Percentiles rank a stretch among this genome's conserved stretches.
These are phyloP conservation scores for Talaromyces sp. DNA, from an alignment of 2,329 filamentous ascomycete species.

Conservation along the genomic window DNA sequence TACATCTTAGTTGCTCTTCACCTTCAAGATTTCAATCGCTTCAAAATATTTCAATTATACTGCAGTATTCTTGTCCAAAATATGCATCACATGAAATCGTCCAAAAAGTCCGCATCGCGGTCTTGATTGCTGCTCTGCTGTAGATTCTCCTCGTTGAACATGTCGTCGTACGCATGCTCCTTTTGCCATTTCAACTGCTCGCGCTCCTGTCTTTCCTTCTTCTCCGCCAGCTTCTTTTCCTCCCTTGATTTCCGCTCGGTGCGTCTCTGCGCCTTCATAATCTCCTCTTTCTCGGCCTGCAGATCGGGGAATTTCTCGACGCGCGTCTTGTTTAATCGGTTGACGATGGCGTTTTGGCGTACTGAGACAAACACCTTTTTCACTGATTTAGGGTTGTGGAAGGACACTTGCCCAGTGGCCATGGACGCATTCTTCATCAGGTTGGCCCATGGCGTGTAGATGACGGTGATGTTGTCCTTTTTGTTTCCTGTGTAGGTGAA, in stretches of 20 bases:
- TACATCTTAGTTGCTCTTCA: background rate
- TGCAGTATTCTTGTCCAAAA: too few relatives aligned
- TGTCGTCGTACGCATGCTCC: slow-evolving; percentile 94
- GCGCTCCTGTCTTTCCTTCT: slow-evolving; percentile 59
- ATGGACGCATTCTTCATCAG: slow-evolving; percentile 93
- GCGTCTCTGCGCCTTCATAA: slow-evolving; percentile 63
- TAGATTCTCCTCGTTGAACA: slow-evolving; percentile 79
- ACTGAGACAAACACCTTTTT: slow-evolving; percentile 72
- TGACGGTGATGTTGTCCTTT: slow-evolving; percentile 93
- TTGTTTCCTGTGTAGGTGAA: slow-evolving; percentile 70
- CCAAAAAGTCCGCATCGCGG: slow-evolving; percentile 64
- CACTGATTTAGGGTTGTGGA: slow-evolving; percentile 80
- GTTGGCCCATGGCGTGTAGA: slow-evolving; percentile 98
- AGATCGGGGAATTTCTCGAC: slow-evolving; percentile 84
- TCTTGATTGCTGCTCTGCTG: slow-evolving; percentile 78
- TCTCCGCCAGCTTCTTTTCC: slow-evolving; percentile 34
- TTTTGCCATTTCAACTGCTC: slow-evolving; percentile 90
- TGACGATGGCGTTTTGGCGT: slow-evolving; percentile 85
- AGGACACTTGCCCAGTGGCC: slow-evolving; percentile 90
- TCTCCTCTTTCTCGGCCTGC: slow-evolving; percentile 72
- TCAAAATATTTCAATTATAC: background rate
- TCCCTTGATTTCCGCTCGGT: slow-evolving; percentile 49
- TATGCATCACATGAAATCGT: slow-evolving; percentile 78
- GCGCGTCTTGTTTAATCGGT: slow-evolving; percentile 96
- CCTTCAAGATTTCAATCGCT: background rate